These are phyloP conservation scores for Fusarium sacchari DNA, from an alignment of 2,329 filamentous ascomycete genomes.

Conservation along the genomic window DNA sequence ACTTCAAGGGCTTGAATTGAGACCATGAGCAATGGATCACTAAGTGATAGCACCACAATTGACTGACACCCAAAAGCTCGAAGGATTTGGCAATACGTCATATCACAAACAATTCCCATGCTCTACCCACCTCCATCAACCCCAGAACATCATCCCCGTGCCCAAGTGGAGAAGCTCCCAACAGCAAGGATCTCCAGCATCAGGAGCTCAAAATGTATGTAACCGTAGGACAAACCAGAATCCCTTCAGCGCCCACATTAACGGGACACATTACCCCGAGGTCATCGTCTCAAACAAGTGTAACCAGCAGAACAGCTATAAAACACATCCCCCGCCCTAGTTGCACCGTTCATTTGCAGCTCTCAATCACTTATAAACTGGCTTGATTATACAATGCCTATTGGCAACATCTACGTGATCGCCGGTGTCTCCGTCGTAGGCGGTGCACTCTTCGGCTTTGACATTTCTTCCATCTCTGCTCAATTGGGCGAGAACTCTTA, in stretches of 20 bases:
- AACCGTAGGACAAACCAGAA: neutral
- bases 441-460: conserved; percentile 41
- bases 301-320: conserved; percentile 7
- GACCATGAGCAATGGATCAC: rapidly evolving
- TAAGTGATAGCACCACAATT: neutral
- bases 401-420: conserved; percentile 42
- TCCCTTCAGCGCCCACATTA: conserved; percentile 4
- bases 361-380: neutral
- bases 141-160: conserved; percentile 22
- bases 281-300: neutral
- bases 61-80: neutral
- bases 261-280: neutral
- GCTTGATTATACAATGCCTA: conserved; percentile 13
- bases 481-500: conserved; percentile 49
- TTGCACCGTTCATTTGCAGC: neutral
- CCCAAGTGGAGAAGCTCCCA: neutral
- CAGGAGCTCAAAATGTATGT: conserved; percentile 10
- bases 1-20: rapidly evolving
- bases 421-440: conserved; percentile 38
- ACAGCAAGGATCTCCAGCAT: conserved; percentile 24
- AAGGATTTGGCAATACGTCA: conserved; percentile 1
- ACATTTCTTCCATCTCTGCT: conserved; percentile 40
- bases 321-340: neutral
- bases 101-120: neutral
- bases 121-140: conserved; percentile 1